Evolutionary conservation across 1,284 basidiomycete species (phyloP).

Genomic region (Agroathelia rolfsii): DNA sequence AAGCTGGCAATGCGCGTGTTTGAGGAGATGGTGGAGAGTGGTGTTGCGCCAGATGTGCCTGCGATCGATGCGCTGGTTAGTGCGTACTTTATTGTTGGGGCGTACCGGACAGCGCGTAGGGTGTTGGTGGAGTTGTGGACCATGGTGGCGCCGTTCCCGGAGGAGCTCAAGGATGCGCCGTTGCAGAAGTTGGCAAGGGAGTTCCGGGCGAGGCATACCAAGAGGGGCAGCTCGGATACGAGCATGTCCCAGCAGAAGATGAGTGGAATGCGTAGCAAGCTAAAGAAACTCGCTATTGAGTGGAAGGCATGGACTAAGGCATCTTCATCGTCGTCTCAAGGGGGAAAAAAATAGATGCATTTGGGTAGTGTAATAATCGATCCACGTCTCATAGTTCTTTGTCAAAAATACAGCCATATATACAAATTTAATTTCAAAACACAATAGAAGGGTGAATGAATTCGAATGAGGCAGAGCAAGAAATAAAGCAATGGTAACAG

Average conservation of each 20-base stretch:
- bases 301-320: no score
- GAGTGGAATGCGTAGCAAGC: conserved; percentile 20
- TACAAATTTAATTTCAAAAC: no score
- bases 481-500: no score
- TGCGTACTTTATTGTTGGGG: conserved; percentile 50
- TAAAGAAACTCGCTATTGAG: conserved; percentile 18
- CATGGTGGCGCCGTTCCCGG: conserved; percentile 52
- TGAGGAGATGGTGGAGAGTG: conserved; percentile 48
- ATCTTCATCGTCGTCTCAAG: no score
- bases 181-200: conserved; percentile 33
- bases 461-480: no score
- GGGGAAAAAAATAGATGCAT: no score
- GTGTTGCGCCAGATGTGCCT: conserved; percentile 55
- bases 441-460: no score
- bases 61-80: conserved; percentile 60
- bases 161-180: conserved; percentile 26
- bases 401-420: no score
- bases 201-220: conserved; percentile 31
- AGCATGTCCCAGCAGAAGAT: conserved; percentile 20
- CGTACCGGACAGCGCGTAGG: conserved; percentile 36
- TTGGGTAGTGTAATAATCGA: no score
- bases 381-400: no score
- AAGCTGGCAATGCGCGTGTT: conserved; percentile 44
- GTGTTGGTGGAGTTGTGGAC: conserved; percentile 55
- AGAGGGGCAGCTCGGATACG: conserved; percentile 13